Base-by-base conservation (phyloP, 2,329 filamentous ascomycete species). In the Fusarium circinatum region DNA sequence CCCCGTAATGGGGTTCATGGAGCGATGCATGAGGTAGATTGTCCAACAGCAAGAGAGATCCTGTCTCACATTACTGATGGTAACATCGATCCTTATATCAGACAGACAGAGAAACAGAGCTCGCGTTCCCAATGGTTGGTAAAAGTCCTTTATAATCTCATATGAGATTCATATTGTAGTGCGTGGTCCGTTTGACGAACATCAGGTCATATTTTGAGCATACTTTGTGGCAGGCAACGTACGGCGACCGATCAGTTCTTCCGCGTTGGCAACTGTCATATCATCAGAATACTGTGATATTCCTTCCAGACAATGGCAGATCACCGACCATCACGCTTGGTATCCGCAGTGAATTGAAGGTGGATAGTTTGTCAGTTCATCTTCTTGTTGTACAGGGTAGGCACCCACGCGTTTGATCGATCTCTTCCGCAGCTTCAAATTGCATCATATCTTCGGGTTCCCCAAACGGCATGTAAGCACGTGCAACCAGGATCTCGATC, bases 171-270 rank as follows among this genome's bases (percentile, higher is more conserved):
- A 57, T 90, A 88, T 92, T 4, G 84, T 92, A 18, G 83, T 92
- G 58, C 90, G 92, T 79, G 90, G 90, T 26, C 85, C 89, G 28
- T 91, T 92, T 81, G 91, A 92, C 68, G 87, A 89, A 72, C 90
- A 92, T 78, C 86, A 89, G 73, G 90, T 90, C 5, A 83, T 91
- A 90, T 90, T 5, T 84, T 91, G 24, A 86, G 86, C 22, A 87
- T 89, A 13, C 81, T 89, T 6, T 88, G 89, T 24, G 84, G 84
- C 20, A 85, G 85, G n/a, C 90, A 92, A 79, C 88, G 90, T 42
- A 91, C 92, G 80, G 89, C 85, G 54, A 90, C 90, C 82, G 89
- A 92, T 57, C 92, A 90, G 0, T 90, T 88, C 11, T 92, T 91
- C 82, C 86, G 90, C 13, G 89, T 90, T 5, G 86, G 85, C 58